Conservation (phyloP, 192 early-diverging fungal species). For the Coemansia sp. region DNA sequence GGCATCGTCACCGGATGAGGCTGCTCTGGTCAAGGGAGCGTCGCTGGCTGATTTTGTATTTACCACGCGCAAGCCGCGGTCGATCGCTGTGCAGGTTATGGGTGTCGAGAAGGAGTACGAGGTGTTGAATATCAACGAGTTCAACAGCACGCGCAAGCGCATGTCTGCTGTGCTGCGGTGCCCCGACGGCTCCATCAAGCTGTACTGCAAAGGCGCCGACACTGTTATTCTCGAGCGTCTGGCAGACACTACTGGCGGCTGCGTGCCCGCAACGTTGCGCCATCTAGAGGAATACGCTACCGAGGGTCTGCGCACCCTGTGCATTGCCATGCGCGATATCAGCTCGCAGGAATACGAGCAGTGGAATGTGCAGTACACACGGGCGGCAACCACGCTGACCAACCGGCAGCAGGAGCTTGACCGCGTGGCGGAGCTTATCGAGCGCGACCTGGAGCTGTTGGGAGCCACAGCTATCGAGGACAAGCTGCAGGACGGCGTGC, state of each 20-base stretch:
- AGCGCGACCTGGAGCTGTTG: slow-evolving; percentile 86
- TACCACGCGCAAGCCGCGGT: slow-evolving; percentile 58
- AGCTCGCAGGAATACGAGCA: slow-evolving; percentile 82
- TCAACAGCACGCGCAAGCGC: slow-evolving; percentile 98
- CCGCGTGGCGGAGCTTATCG: slow-evolving; percentile 93
- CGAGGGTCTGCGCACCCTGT: slow-evolving; percentile 94
- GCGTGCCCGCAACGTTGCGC: slow-evolving; percentile 60
- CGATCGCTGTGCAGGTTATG: slow-evolving; percentile 38
- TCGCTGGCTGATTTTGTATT: slow-evolving; percentile 65
- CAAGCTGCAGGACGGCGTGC: slow-evolving; percentile 96
- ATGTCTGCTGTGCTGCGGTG: slow-evolving; percentile 92
- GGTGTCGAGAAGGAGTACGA: slow-evolving; percentile 74
- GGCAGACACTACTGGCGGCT: slow-evolving; percentile 67
- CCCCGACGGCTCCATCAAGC: slow-evolving; percentile 79
- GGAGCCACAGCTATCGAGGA: slow-evolving; percentile 99
- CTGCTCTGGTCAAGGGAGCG: slow-evolving; percentile 85
- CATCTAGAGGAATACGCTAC: slow-evolving; percentile 95
- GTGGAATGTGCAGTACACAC: slow-evolving; percentile 84
- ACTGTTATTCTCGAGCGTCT: slow-evolving; percentile 95
- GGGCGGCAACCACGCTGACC: slow-evolving; percentile 85
- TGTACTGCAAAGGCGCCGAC: slow-evolving; percentile 98
- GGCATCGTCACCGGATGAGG: slow-evolving; percentile 96
- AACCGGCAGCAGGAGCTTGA: slow-evolving; percentile 88
- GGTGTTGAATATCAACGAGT: slow-evolving; percentile 95
- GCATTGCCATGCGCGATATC: slow-evolving; percentile 92